These are phyloP conservation scores for Chionographis japonica DNA, from an alignment of 106 monocot genomes.

Conservation along the genomic window DNA sequence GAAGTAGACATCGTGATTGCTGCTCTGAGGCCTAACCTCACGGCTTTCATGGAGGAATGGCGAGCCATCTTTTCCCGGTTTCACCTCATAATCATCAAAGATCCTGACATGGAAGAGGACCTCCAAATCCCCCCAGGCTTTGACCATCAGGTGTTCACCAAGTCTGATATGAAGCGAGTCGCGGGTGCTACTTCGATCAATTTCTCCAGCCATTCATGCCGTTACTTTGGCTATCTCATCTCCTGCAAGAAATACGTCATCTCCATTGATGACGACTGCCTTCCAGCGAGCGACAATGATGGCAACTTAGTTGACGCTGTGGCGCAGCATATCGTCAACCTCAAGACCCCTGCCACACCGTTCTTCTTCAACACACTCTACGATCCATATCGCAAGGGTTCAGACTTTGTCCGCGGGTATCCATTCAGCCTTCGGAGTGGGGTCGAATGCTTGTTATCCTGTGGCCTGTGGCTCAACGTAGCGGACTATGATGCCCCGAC, in stretches of 20 bases:
- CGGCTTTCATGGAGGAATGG: slow-evolving; percentile 70
- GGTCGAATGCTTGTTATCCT: slow-evolving; percentile 61
- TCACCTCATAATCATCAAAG: slow-evolving; percentile 76
- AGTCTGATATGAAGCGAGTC: slow-evolving; percentile 56
- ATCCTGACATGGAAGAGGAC: slow-evolving; percentile 57
- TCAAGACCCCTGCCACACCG: slow-evolving; percentile 74
- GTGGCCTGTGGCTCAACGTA: slow-evolving; percentile 75
- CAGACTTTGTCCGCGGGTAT: slow-evolving; percentile 92
- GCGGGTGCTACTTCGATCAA: slow-evolving; percentile 39
- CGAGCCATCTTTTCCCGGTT: slow-evolving; percentile 59
- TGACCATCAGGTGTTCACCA: slow-evolving; percentile 66
- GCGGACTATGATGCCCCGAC: slow-evolving; percentile 72
- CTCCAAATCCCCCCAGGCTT: slow-evolving; percentile 69
- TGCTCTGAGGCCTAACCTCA: slow-evolving; percentile 66
- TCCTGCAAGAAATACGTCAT: slow-evolving; percentile 76
- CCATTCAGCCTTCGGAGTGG: slow-evolving; percentile 77
- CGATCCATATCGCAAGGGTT: slow-evolving; percentile 64
- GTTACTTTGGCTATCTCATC: slow-evolving; percentile 88
- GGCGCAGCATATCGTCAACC: slow-evolving; percentile 67
- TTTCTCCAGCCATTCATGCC: slow-evolving; percentile 79
- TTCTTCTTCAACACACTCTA: slow-evolving; percentile 94
- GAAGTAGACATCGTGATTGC: slow-evolving; percentile 77
- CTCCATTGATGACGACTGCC: slow-evolving; percentile 71
- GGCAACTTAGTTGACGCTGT: slow-evolving; percentile 45
- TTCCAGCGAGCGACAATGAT: slow-evolving; percentile 45